Evolutionary conservation across 108 stramenopile genomes (phyloP), one percentile per base, ranked within the genome.

Genomic region (Conticribra guillardii): DNA sequence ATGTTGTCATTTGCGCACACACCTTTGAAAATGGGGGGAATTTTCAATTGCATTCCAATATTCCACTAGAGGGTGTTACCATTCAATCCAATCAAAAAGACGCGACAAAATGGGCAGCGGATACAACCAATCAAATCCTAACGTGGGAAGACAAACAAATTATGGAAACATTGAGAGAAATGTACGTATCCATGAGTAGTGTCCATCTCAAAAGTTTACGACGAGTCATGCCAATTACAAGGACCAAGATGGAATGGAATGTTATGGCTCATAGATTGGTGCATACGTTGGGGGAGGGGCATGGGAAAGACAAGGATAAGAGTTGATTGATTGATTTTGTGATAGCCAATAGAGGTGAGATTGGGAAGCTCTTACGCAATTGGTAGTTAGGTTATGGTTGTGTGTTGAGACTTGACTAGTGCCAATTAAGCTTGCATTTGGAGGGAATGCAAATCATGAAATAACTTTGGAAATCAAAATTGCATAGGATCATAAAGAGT

Each of bases 221-320:
- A 11, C 70, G 92, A 22, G 87, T 93, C 54, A 74, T 93, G 80
- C 94, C 94, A 14, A 71, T 96, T 62, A 89, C 90, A 7, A 80
- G 84, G 55, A 88, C 87, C 17, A 89, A 87, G 79, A 92, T 96
- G 94, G 89, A 91, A 7, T 96, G 94, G 94, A 89, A 92, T 67
- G 79, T 88, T 16, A 48, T 76, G 46, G 83, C 84, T 3, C 89
- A 90, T 66, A 81, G 85, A 24, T 67, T 85, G 24, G 82, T 85
- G 47, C 82, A 79, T 49, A 84, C 34, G 18, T 59, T 82, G 49
- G 55, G 63, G 19, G 56, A 73, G 56, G 62, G 63, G 37, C 37
- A 41, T 11, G 37, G 37, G 11, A 41, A 41, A 41, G 37, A 41
- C 5, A 41, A 11, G 37, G 11, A 5, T 5, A 11, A 41, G 37